Evolutionary conservation across 2,329 filamentous ascomycete species (phyloP).

Genomic region (Trichophyton benhamiae): DNA sequence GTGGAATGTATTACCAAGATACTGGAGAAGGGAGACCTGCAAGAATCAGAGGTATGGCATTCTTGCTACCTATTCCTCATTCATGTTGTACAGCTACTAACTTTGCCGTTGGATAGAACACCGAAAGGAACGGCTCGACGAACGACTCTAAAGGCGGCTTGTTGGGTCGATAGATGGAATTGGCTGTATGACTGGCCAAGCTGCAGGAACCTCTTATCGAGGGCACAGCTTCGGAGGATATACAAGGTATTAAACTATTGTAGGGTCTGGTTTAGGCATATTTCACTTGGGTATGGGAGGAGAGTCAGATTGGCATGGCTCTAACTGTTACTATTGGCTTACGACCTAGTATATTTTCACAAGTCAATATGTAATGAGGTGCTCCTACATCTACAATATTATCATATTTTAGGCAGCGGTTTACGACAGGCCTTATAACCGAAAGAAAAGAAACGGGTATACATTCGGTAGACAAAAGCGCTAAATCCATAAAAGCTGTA

Average conservation of each 20-base stretch:
- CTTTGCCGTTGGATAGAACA: constrained; percentile 16
- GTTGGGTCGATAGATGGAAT: constrained; percentile 5
- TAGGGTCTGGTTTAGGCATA: not conserved
- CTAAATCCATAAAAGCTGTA: not conserved
- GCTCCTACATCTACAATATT: not conserved
- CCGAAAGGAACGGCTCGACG: constrained; percentile 23
- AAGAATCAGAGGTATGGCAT: constrained; percentile 45
- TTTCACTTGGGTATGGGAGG: not conserved
- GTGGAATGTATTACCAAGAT: constrained; percentile 76
- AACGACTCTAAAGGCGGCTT: constrained; percentile 19
- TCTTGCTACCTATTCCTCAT: not conserved
- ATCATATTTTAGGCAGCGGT: too few relatives aligned
- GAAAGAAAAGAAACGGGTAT: not conserved
- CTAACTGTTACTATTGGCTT: not conserved
- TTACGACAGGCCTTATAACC: not conserved
- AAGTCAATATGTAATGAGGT: too few relatives aligned
- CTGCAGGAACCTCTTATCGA: not conserved
- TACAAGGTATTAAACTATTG: not conserved
- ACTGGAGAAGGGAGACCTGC: constrained; percentile 58
- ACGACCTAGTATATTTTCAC: not conserved
- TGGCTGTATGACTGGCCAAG: not conserved
- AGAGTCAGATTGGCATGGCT: not conserved
- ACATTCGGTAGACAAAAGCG: not conserved
- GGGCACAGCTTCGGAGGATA: not conserved
- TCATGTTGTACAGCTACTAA: constrained; percentile 5